Conservation (phyloP, 169 alveolate species). For the Eimeria acervulina region DNA sequence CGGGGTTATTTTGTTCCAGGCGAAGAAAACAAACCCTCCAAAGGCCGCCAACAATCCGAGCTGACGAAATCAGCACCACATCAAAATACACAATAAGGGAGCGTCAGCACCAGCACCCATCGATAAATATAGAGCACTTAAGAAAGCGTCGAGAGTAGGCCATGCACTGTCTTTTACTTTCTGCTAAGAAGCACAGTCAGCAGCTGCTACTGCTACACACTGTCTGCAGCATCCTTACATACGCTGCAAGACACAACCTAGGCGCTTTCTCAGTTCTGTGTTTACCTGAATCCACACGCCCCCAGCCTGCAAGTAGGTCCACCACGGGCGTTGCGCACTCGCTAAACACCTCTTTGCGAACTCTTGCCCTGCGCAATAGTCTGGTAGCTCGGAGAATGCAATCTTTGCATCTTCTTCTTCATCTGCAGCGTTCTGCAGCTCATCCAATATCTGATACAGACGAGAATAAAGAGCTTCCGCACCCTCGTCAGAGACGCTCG, state of each 20-base stretch:
- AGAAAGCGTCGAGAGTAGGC: too few species aligned
- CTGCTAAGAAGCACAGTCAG: too few species aligned
- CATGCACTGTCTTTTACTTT: too few species aligned
- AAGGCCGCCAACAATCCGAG: conserved; percentile 4
- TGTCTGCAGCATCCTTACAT: background rate
- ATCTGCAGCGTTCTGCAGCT: conserved; percentile 18
- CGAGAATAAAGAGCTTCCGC: conserved; percentile 34
- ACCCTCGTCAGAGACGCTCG: background rate
- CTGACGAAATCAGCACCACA: conserved; percentile 11
- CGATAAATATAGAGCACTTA: background rate
- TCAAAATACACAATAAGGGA: background rate
- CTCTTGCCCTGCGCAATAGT: conserved; percentile 58
- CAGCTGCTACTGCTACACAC: background rate
- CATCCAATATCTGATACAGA: conserved; percentile 40
- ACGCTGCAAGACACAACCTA: background rate
- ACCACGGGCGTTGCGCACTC: conserved; percentile 55
- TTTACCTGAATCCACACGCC: conserved; percentile 10
- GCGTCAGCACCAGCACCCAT: background rate
- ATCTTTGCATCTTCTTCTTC: conserved; percentile 18
- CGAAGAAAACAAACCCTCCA: background rate
- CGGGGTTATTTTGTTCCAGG: conserved; percentile 49
- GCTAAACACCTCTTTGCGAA: conserved; percentile 57
- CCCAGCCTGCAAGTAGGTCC: background rate
- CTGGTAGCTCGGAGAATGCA: conserved; percentile 50
- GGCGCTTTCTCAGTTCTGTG: background rate